Base-by-base conservation (phyloP, 2,329 filamentous ascomycete species). In the Penicillium nordicum region DNA sequence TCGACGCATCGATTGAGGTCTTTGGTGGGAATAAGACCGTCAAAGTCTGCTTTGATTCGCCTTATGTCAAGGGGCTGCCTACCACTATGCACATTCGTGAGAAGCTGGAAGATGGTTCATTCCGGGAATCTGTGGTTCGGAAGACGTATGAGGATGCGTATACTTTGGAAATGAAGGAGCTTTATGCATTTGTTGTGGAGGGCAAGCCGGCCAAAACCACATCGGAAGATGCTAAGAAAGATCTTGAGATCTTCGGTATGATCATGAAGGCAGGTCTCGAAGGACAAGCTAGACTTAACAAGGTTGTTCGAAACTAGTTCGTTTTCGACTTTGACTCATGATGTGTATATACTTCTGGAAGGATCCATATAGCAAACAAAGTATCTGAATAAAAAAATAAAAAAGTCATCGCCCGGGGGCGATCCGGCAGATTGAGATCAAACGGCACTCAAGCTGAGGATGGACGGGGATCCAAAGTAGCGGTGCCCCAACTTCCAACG, bases 11-110 rank as follows among this genome's bases (percentile, higher is more conserved):
- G n/a, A 66, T 71, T 23, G 67, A 69, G 52, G 73, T 86, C 0
- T 86, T 82, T 62, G 76, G 76, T 0, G 65, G 72, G 14, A 69
- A 76, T 14, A 86, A 86, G 68, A 78, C 76, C 0, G 81, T 86
- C 0, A 72, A 72, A 2, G 73, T 86, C 18, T 64, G 78, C 30
- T 84, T 80, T 58, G 82, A 86, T 62, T 81, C 80, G 0, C 84
- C 84, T 0, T 86, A 81, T 56, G 72, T 86, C 37, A 85, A 85
- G 62, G 84, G 81, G 0, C 68, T 86, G 2, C 81, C 83, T 0
- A 79, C 81, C 9, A 80, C 74, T 1, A 75, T 84, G 65, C 70
- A 68, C 0, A 69, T 84, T 9, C 65, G 74, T 6, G 81, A 84
- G 59, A 67, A 72, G 42, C 71, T 72, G 36, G 36, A 36, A 11